Conservation (phyloP, 306 rosid genomes). For the Hylodesmum podocarpum region DNA sequence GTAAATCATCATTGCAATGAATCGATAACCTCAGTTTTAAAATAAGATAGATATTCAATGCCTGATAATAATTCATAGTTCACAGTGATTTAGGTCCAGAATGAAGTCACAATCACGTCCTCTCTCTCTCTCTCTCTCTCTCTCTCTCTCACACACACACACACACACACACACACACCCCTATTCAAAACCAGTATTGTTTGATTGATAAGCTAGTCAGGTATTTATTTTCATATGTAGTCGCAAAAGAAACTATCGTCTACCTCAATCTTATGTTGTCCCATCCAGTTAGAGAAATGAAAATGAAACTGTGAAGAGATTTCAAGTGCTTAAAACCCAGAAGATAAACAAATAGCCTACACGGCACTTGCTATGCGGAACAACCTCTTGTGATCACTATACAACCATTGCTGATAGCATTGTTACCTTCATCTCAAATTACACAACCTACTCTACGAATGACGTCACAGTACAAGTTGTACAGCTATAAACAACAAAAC, state of each 20-base stretch:
- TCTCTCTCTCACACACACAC: background rate
- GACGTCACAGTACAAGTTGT: background rate
- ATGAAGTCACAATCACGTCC: background rate
- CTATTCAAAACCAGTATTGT: background rate
- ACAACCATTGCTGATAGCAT: background rate
- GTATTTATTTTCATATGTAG: background rate
- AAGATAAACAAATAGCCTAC: background rate
- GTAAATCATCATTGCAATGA: conserved; percentile 5
- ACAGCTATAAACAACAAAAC: background rate
- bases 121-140: background rate
- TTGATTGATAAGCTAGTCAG: background rate
- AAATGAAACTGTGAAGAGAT: background rate
- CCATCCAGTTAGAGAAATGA: background rate
- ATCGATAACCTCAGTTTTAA: background rate
- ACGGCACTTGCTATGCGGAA: background rate
- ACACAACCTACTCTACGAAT: background rate
- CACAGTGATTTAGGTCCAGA: background rate
- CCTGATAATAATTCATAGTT: background rate
- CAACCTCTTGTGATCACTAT: background rate
- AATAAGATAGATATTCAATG: background rate
- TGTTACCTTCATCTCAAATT: background rate
- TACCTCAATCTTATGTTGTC: background rate
- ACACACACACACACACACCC: too few species aligned
- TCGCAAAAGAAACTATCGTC: background rate
- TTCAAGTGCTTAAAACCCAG: background rate